phyloP scores from a whole-genome alignment of 1,284 basidiomycete species.

The Cystobasidium sp. region DNA sequence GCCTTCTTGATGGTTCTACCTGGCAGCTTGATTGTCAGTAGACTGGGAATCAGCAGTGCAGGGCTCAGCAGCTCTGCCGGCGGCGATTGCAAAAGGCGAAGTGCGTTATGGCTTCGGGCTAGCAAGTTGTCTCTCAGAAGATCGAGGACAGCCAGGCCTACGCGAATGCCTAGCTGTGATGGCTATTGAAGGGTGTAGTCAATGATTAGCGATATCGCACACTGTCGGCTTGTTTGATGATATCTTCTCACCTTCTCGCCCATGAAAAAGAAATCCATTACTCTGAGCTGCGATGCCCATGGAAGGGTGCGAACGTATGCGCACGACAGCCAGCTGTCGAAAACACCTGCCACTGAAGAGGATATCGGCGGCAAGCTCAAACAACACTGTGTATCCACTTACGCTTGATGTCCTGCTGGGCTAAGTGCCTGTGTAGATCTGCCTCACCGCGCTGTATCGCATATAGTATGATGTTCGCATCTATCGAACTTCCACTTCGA shows the following conservation, averaged over 20 bases:
- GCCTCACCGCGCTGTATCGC: conserved; percentile 23
- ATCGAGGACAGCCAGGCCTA: conserved; percentile 39
- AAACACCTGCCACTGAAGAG: background rate
- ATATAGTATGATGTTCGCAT: conserved; percentile 19
- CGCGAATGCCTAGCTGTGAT: conserved; percentile 37
- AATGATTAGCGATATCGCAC: background rate
- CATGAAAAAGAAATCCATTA: conserved; percentile 39
- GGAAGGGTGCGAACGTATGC: conserved; percentile 27
- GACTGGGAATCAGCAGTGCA: conserved; percentile 13
- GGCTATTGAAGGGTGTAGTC: background rate
- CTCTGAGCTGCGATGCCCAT: conserved; percentile 30
- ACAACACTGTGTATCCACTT: background rate
- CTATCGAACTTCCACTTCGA: background rate
- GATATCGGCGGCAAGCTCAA: background rate
- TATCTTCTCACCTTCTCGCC: conserved; percentile 14
- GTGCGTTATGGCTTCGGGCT: background rate
- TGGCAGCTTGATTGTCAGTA: conserved; percentile 36
- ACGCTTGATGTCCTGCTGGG: conserved; percentile 3
- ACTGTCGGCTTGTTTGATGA: background rate
- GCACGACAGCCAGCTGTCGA: conserved; percentile 21
- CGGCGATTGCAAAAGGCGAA: conserved; percentile 6
- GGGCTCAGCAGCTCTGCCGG: conserved; percentile 29
- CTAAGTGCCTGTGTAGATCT: conserved; percentile 8
- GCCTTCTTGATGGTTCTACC: conserved; percentile 11
- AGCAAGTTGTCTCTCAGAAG: conserved; percentile 39